phyloP scores from a whole-genome alignment of 1,139 yeast genomes.

The Blastobotrys proliferans region DNA sequence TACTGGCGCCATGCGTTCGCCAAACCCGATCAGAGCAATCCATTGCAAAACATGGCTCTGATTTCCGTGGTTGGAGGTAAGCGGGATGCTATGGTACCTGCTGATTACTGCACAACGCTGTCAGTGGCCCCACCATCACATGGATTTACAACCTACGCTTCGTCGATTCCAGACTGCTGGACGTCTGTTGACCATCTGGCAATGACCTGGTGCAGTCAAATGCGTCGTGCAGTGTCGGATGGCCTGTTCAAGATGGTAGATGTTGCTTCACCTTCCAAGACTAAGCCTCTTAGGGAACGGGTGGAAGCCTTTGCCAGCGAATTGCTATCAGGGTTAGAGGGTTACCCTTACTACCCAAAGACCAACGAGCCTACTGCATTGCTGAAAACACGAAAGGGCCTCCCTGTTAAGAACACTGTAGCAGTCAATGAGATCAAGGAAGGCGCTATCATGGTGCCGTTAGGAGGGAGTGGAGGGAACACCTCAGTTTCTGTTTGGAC shows the following conservation, averaged over 20 bases:
- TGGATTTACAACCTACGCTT: slow-evolving; percentile 80
- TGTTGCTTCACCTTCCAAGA: slow-evolving; percentile 18
- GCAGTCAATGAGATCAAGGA: too few species aligned
- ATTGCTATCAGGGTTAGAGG: slow-evolving; percentile 7
- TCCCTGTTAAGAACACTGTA: too few species aligned
- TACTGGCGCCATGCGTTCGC: slow-evolving; percentile 71
- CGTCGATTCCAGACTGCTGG: slow-evolving; percentile 91
- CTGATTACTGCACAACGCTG: slow-evolving; percentile 82
- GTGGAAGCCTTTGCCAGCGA: slow-evolving; percentile 5
- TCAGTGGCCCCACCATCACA: slow-evolving; percentile 66
- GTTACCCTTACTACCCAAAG: slow-evolving; percentile 7
- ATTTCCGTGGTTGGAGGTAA: slow-evolving; percentile 90
- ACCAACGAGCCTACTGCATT: too few species aligned
- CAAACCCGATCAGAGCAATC: slow-evolving; percentile 24
- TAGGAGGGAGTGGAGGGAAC: background rate
- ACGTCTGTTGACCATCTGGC: slow-evolving; percentile 94
- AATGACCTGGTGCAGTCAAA: slow-evolving; percentile 93
- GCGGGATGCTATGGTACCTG: slow-evolving; percentile 77
- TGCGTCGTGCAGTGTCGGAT: slow-evolving; percentile 60
- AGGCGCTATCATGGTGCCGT: background rate
- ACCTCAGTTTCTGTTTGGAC: background rate
- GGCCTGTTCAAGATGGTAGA: slow-evolving; percentile 61
- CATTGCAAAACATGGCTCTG: slow-evolving; percentile 34
- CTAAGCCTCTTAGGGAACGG: slow-evolving; percentile 1
- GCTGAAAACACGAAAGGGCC: too few species aligned